A percentile compares a stretch with the other conserved stretches of the same genome.
These are phyloP conservation scores for Botrytis porri DNA, from an alignment of 2,329 filamentous ascomycete species.

Conservation along the genomic window DNA sequence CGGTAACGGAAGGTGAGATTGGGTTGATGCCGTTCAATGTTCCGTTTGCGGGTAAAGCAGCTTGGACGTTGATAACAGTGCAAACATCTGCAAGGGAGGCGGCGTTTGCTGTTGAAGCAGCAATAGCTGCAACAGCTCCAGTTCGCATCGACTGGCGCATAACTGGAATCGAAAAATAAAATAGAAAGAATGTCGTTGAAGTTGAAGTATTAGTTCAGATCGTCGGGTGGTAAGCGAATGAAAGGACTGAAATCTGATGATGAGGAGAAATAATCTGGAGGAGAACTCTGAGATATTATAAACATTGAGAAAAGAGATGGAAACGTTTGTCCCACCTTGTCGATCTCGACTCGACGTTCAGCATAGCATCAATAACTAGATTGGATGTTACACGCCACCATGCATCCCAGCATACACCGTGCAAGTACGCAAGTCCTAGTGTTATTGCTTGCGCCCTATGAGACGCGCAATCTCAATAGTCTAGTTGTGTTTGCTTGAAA, in stretches of 20 bases:
- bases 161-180: background rate
- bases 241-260: background rate
- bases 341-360: background rate
- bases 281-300: background rate
- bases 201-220: background rate
- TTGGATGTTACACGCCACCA: background rate
- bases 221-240: background rate
- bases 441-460: background rate
- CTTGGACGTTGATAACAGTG: background rate
- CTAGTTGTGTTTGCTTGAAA: background rate
- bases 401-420: background rate
- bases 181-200: background rate
- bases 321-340: background rate
- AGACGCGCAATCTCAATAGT: background rate
- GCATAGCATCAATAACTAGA: background rate
- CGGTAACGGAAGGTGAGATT: conserved; percentile 41
- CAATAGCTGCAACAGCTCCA: conserved; percentile 23
- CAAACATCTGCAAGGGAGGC: conserved; percentile 1
- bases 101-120: conserved; percentile 6
- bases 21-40: conserved; percentile 23
- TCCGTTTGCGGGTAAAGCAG: conserved; percentile 9
- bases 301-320: background rate
- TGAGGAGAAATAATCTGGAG: background rate
- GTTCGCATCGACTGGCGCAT: conserved; percentile 1
- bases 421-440: background rate